Evolutionary conservation across 257 asterid genomes (phyloP).

Genomic region (Solanum rostratum): DNA sequence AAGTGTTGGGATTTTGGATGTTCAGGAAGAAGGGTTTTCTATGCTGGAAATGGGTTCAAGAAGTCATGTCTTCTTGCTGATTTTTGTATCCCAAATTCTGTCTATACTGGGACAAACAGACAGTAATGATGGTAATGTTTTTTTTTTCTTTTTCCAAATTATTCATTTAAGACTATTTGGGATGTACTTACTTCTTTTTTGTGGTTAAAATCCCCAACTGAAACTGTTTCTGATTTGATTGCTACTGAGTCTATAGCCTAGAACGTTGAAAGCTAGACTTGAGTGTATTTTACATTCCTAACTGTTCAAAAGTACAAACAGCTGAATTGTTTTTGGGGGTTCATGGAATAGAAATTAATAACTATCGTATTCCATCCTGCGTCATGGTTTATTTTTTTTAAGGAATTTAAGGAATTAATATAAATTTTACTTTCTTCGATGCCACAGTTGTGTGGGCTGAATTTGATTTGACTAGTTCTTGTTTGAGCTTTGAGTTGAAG

Average conservation of each 20-base stretch:
- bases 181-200: not conserved
- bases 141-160: not conserved
- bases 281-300: not conserved
- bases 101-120: constrained; percentile 29
- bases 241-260: not conserved
- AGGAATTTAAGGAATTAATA: no score
- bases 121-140: constrained; percentile 41
- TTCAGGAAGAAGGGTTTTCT: not conserved
- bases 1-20: not conserved
- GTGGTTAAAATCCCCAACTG: not conserved
- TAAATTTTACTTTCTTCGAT: not conserved
- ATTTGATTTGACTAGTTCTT: not conserved
- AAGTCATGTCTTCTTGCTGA: constrained; percentile 16
- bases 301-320: not conserved
- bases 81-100: constrained; percentile 23
- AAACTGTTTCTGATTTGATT: not conserved
- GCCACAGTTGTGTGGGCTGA: not conserved
- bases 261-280: not conserved
- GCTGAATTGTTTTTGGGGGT: not conserved
- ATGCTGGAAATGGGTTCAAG: constrained; percentile 31
- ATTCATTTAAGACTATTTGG: not conserved
- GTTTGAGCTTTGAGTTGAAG: not conserved
- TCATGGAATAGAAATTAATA: not conserved
- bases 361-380: not conserved
- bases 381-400: not conserved